Base-by-base conservation (phyloP, 192 early-diverging fungal species). In the Glomus cerebriforme region DNA sequence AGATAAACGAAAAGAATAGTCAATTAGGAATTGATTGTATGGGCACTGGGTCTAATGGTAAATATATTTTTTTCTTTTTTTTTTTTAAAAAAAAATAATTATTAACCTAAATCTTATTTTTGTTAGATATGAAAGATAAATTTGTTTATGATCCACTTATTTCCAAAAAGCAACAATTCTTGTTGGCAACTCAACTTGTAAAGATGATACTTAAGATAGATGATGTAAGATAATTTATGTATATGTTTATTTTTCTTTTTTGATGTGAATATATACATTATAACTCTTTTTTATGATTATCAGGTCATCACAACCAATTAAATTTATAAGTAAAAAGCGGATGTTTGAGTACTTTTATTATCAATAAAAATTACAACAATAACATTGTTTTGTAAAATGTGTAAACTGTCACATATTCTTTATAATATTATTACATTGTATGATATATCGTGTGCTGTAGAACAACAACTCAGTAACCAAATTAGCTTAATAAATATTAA, bases 191-290 rank as follows among this genome's bases (percentile, higher is more conserved):
- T 32, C 98, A 99, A 89, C 88, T 99, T 70, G 98, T 99, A 79
- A 99, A 98, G 87, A 97, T 98, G 94, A 96, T 98, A 78, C 91
- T 98, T 60, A 99, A 98, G 86, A 95, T 97, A 79, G 95, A 96
- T 84, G 95, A 96, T 87, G 93, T 94, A 78, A 49, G 45, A 32
- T 68, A 92, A 22, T 31, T 22, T 15, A 13, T 29, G 26, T 72
- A 9, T 47, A 27, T 72, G 12, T 72, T 27, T 24, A 9, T 72
- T 45, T 1, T 27, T 9, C 5, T 72, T 27, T n/a, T 22, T 63
- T 19, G 8, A 63, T 27, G 22, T 54, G 49, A 22, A 43, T 54
- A 7, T 54, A 22, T 22, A 54, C 49, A 22, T 54, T 4, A 22
- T 54, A 17, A 54, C n/a, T 54, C 49, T 22, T 1, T 7, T 22